Conservation (phyloP, 2,329 filamentous ascomycete species). For the Rhexocercosporidium sp. region DNA sequence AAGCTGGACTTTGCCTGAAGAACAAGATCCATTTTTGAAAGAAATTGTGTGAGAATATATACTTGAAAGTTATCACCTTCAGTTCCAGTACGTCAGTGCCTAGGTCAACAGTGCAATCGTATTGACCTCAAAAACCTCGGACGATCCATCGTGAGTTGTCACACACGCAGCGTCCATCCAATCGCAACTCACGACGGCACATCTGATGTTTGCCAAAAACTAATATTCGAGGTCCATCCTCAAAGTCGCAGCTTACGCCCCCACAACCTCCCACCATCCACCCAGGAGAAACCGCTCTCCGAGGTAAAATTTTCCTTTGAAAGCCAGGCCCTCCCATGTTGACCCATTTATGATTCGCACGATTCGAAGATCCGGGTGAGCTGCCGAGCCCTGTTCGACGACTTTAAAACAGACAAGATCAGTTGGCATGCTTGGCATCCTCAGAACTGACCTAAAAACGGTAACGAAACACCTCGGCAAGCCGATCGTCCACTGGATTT, state of each 20-base stretch:
- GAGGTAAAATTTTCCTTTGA: not conserved
- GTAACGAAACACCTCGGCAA: constrained; percentile 4
- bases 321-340: not conserved
- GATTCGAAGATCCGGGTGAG: not conserved
- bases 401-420: constrained; percentile 11
- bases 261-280: not conserved
- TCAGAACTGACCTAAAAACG: not conserved
- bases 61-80: not conserved
- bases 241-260: not conserved
- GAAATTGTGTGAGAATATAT: not conserved
- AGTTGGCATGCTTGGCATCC: constrained; percentile 2
- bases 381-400: not conserved
- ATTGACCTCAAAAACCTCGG: not conserved
- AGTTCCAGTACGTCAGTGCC: not conserved
- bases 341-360: not conserved
- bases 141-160: not conserved
- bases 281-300: not conserved
- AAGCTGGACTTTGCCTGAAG: constrained; percentile 4
- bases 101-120: not conserved
- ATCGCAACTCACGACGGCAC: not conserved
- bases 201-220: not conserved
- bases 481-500: not conserved
- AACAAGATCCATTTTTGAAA: not conserved
- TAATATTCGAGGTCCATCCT: not conserved
- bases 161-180: not conserved